Percentiles rank a stretch among this genome's conserved stretches.
phyloP scores from a whole-genome alignment of 2,329 filamentous ascomycete species.

The Neopestalotiopsis sp. region DNA sequence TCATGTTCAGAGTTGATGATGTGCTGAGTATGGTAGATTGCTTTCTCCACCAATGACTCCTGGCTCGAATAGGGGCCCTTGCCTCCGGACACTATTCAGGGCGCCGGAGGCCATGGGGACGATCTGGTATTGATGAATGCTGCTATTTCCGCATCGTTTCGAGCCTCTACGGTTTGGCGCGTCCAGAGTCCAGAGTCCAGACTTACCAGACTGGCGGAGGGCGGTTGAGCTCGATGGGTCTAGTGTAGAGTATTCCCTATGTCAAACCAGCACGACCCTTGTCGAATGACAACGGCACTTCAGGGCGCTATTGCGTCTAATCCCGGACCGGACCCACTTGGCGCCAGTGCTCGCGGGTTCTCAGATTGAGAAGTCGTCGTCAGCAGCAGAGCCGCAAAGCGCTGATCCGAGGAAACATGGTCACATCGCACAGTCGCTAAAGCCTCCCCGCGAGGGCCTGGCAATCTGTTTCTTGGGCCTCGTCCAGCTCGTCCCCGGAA shows the following conservation, averaged over 20 bases:
- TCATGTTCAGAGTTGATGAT: conserved; percentile 16
- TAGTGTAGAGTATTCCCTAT: neutral
- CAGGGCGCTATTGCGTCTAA: neutral
- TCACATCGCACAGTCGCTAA: conserved; percentile 4
- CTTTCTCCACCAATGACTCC: conserved; percentile 18
- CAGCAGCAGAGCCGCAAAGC: conserved; percentile 7
- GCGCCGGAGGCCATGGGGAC: neutral
- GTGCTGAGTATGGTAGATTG: conserved; percentile 17
- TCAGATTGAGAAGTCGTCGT: conserved; percentile 20
- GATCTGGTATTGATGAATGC: conserved; percentile 11
- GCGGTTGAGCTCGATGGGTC: neutral
- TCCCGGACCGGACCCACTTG: neutral
- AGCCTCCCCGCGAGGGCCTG: conserved; percentile 5
- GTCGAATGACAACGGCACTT: conserved; percentile 13
- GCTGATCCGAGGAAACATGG: neutral
- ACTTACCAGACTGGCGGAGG: neutral
- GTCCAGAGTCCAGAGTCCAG: neutral
- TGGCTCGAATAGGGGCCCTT: conserved; percentile 15
- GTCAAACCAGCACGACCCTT: conserved; percentile 1
- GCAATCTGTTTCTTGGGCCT: conserved; percentile 10
- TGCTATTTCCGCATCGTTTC: conserved; percentile 1
- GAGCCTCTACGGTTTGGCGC: neutral
- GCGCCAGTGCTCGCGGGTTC: neutral
- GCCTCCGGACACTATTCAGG: conserved; percentile 15
- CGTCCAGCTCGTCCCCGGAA: conserved; percentile 2